These are phyloP conservation scores for Neurospora sp. DNA, from an alignment of 495 filamentous ascomycete species.

Conservation along the genomic window DNA sequence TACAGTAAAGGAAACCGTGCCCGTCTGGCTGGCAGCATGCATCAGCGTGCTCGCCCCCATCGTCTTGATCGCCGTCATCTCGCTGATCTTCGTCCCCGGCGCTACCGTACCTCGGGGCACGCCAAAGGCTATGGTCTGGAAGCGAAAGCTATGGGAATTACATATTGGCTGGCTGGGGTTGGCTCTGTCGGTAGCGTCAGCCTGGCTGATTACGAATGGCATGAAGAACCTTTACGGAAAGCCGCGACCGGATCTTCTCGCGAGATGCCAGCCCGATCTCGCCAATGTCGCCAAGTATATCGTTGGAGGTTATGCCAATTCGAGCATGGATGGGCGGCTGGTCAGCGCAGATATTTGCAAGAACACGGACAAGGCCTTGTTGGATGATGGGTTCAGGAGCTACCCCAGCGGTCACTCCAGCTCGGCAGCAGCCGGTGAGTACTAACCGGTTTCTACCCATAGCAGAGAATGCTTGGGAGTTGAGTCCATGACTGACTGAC, in stretches of 20 bases:
- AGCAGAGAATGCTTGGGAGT: not conserved
- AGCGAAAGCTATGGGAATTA: conserved; percentile 73
- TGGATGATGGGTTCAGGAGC: conserved; percentile 79
- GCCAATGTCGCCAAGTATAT: conserved; percentile 31
- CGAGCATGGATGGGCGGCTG: conserved; percentile 39
- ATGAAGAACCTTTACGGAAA: conserved; percentile 85
- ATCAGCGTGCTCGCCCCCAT: conserved; percentile 50
- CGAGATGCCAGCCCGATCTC: conserved; percentile 52
- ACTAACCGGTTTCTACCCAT: not conserved
- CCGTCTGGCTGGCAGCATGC: conserved; percentile 45
- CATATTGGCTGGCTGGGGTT: conserved; percentile 73
- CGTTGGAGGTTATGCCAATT: conserved; percentile 25
- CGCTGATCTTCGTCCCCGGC: conserved; percentile 54
- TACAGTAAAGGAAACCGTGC: conserved; percentile 62
- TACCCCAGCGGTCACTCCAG: conserved; percentile 64
- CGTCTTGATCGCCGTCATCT: conserved; percentile 58
- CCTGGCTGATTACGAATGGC: conserved; percentile 70
- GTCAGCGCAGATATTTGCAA: conserved; percentile 61
- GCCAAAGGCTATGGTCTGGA: conserved; percentile 53
- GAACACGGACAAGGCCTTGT: conserved; percentile 47
- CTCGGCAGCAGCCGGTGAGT: conserved; percentile 53
- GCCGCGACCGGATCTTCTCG: conserved; percentile 71
- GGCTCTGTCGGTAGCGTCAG: conserved; percentile 50
- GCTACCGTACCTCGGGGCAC: conserved; percentile 57
- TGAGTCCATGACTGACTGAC: not conserved